These are phyloP conservation scores for Nitzschia sp. DNA, from an alignment of 108 stramenopile species.

Conservation along the genomic window DNA sequence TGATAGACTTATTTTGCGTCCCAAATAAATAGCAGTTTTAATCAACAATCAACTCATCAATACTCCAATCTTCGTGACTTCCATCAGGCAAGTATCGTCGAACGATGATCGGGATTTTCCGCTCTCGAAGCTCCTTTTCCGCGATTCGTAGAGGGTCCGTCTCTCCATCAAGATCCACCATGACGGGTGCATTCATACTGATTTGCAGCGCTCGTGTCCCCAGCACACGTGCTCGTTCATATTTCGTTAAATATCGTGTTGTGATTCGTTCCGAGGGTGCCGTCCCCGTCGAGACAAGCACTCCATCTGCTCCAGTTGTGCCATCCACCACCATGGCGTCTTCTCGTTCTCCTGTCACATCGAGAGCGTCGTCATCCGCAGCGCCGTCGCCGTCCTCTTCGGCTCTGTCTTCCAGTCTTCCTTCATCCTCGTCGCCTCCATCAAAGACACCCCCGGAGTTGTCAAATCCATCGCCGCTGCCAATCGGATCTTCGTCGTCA, in stretches of 20 bases:
- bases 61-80: conserved; percentile 97
- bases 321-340: conserved; percentile 49
- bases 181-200: conserved; percentile 98
- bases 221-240: conserved; percentile 97
- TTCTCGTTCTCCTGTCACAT: conserved; percentile 75
- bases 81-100: conserved; percentile 97
- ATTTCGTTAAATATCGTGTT: conserved; percentile 98
- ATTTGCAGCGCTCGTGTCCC: conserved; percentile 99
- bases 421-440: conserved; percentile 50
- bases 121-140: conserved; percentile 96
- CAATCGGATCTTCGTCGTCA: conserved; percentile 86
- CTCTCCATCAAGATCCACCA: conserved; percentile 98
- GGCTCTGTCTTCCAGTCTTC: conserved; percentile 37
- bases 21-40: conserved; percentile 27
- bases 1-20: conserved; percentile 42
- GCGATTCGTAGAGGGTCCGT: conserved; percentile 99
- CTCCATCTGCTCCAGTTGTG: conserved; percentile 36
- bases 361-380: conserved; percentile 51
- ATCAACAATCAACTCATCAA: conserved; percentile 95
- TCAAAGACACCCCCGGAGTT: conserved; percentile 76
- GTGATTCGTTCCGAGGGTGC: conserved; percentile 75
- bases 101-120: conserved; percentile 99
- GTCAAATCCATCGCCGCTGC: conserved; percentile 68
- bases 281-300: conserved; percentile 42
- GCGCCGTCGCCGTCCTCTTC: conserved; percentile 46